Evolutionary conservation across 176 grass and related monocot species (phyloP).

Genomic region (Oryza rufipogon): DNA sequence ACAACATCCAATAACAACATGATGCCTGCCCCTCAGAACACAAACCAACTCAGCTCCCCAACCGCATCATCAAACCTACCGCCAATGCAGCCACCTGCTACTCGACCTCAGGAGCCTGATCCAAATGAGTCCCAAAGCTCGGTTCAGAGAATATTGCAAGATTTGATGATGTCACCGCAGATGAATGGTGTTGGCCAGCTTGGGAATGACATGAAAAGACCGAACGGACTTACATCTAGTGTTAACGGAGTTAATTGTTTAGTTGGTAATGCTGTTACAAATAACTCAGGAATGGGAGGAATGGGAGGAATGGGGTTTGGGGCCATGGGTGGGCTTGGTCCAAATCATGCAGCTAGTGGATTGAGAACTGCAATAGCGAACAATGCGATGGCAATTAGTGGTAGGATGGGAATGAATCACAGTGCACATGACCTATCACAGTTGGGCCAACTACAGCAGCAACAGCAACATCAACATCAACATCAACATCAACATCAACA

Average conservation of each 20-base stretch:
- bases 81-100: constrained; percentile 56
- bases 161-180: constrained; percentile 87
- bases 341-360: constrained; percentile 47
- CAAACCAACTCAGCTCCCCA: constrained; percentile 56
- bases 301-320: constrained; percentile 55
- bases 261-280: constrained; percentile 58
- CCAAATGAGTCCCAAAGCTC: constrained; percentile 85
- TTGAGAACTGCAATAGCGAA: constrained; percentile 58
- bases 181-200: constrained; percentile 56
- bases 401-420: constrained; percentile 73
- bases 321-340: constrained; percentile 53
- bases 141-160: constrained; percentile 85
- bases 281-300: constrained; percentile 48
- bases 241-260: constrained; percentile 66
- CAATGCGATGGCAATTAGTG: constrained; percentile 67
- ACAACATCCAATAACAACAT: constrained; percentile 64
- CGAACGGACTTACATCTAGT: constrained; percentile 55
- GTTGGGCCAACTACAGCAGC: constrained; percentile 68
- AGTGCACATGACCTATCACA: constrained; percentile 64
- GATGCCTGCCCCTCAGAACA: constrained; percentile 56
- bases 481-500: constrained; percentile 41
- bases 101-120: constrained; percentile 61
- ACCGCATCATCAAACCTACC: constrained; percentile 50
- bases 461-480: constrained; percentile 69
- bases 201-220: constrained; percentile 62